Percentiles rank a stretch among this genome's conserved stretches.
Evolutionary conservation across 768 basidiomycete species (phyloP).

Genomic region (Lactarius quietus): DNA sequence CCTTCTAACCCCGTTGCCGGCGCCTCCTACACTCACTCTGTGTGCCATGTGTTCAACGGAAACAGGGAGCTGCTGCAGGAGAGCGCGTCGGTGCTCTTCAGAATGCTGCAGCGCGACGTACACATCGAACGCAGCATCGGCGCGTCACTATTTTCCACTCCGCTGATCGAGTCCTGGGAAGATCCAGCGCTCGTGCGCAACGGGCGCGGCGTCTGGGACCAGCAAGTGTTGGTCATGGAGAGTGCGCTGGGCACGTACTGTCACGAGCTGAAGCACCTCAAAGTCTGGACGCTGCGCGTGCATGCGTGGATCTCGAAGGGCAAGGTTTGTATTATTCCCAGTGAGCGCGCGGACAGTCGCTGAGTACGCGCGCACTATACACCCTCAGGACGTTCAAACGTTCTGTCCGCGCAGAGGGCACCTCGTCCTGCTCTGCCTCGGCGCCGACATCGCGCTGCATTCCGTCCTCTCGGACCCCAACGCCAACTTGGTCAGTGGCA

Average conservation of each 20-base stretch:
- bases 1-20: background rate
- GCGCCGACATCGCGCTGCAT: too few species aligned
- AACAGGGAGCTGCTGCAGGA: constrained; percentile 15
- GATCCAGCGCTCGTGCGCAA: background rate
- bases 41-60: constrained; percentile 25
- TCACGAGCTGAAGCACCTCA: too few species aligned
- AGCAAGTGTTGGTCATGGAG: constrained; percentile 7
- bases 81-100: constrained; percentile 18
- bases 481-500: background rate
- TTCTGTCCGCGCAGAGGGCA: background rate
- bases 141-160: constrained; percentile 1
- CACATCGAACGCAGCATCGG: constrained; percentile 19
- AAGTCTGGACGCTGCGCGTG: too few species aligned
- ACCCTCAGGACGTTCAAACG: too few species aligned
- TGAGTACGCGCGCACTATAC: too few species aligned
- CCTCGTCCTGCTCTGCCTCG: too few species aligned
- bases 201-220: constrained; percentile 13
- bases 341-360: background rate
- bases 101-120: constrained; percentile 22
- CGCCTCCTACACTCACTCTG: background rate
- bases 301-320: too few species aligned
- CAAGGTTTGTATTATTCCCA: too few species aligned
- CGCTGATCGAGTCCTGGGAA: constrained; percentile 1
- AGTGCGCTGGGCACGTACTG: background rate
- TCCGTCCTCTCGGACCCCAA: too few species aligned